A percentile compares a stretch with the other conserved stretches of the same genome.
These are phyloP conservation scores for Parafenestella ontariensis DNA, from an alignment of 2,329 filamentous ascomycete species.

Conservation along the genomic window DNA sequence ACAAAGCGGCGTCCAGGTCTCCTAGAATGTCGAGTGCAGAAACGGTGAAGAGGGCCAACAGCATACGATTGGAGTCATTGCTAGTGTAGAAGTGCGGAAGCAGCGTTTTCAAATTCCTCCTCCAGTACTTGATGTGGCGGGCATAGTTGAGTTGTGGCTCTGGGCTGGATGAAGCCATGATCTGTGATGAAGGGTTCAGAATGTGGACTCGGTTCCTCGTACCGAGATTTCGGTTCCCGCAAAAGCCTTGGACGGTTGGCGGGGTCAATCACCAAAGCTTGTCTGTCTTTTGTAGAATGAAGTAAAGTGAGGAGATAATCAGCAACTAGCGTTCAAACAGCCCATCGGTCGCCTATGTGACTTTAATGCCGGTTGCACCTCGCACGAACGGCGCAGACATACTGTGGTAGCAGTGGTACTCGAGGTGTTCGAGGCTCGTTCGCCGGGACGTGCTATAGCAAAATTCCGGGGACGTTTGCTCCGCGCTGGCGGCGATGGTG, in stretches of 20 bases:
- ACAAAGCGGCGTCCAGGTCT: constrained; percentile 63
- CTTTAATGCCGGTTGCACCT: not conserved
- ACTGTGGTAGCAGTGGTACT: not conserved
- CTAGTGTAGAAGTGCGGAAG: constrained; percentile 84
- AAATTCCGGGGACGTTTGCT: not conserved
- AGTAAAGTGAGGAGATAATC: not conserved
- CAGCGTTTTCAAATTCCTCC: constrained; percentile 81
- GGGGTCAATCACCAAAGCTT: constrained; percentile 2
- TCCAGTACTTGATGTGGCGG: constrained; percentile 87
- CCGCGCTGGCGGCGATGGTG: constrained; percentile 4
- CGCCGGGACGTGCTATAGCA: not conserved
- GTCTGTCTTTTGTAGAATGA: not conserved
- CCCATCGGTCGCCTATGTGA: not conserved
- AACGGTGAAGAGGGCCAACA: constrained; percentile 87
- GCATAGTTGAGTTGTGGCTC: constrained; percentile 44
- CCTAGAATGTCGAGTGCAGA: constrained; percentile 83
- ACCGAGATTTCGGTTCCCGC: not conserved
- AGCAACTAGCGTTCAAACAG: constrained; percentile 3
- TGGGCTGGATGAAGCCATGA: constrained; percentile 25
- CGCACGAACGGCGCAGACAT: constrained; percentile 8
- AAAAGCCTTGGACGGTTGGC: not conserved
- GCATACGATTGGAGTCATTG: constrained; percentile 90
- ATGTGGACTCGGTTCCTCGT: not conserved
- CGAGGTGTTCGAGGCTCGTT: not conserved
- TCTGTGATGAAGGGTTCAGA: constrained; percentile 1